phyloP scores from a whole-genome alignment of 2,329 filamentous ascomycete species.

The Ceratocystis ficicola region DNA sequence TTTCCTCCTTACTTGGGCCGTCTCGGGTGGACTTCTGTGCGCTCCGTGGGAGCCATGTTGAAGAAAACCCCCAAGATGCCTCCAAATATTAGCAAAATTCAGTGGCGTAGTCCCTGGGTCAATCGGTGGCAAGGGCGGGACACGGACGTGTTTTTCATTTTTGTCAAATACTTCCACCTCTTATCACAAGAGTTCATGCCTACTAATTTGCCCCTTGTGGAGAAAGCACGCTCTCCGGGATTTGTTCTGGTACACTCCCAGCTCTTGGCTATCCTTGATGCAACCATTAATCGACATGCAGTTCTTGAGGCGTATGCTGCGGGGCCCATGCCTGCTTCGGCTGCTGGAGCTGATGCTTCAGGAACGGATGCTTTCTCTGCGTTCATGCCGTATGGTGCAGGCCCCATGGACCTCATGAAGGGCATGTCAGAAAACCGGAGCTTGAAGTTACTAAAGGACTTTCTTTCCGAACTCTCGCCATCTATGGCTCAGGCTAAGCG shows the following conservation, averaged over 20 bases:
- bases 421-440: conserved; percentile 83
- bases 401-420: conserved; percentile 56
- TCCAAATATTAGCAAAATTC: conserved; percentile 56
- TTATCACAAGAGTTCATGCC: conserved; percentile 63
- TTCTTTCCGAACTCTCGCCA: conserved; percentile 44
- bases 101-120: conserved; percentile 77
- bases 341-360: conserved; percentile 41
- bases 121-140: conserved; percentile 77
- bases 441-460: conserved; percentile 68
- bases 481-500: conserved; percentile 40
- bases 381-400: conserved; percentile 42
- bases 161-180: conserved; percentile 77
- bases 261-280: conserved; percentile 64
- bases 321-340: conserved; percentile 36
- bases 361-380: conserved; percentile 55
- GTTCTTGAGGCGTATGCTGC: conserved; percentile 36
- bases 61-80: conserved; percentile 54
- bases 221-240: conserved; percentile 57
- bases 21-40: conserved; percentile 44
- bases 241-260: conserved; percentile 74
- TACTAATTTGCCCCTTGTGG: conserved; percentile 37
- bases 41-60: conserved; percentile 42
- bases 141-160: conserved; percentile 83
- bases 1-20: conserved; percentile 57
- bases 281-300: conserved; percentile 67